Conservation (phyloP, 306 rosid species). For the Astragalus glycyphyllos region DNA sequence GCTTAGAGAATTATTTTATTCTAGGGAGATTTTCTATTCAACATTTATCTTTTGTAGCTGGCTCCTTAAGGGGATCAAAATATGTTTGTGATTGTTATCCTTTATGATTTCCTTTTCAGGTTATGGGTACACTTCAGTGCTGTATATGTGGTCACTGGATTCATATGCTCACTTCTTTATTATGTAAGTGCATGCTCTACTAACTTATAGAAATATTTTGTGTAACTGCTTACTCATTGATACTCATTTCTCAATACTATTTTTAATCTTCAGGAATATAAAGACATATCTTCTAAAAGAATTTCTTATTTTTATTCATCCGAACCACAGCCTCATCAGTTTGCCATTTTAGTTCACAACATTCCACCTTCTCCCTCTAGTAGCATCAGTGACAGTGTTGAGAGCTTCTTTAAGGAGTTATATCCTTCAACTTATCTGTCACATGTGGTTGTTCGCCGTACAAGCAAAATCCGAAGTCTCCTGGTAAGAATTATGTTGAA, state of each 20-base stretch:
- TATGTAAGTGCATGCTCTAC: conserved; percentile 60
- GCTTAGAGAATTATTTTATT: no score
- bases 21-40: conserved; percentile 10
- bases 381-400: conserved; percentile 68
- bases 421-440: conserved; percentile 84
- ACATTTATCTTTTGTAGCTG: conserved; percentile 10
- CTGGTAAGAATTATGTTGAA: conserved; percentile 56
- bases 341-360: conserved; percentile 80
- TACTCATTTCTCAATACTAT: conserved; percentile 40
- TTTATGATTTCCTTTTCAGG: conserved; percentile 53
- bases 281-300: conserved; percentile 72
- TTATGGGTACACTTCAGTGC: conserved; percentile 94
- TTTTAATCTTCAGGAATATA: conserved; percentile 72
- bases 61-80: conserved; percentile 9
- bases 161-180: conserved; percentile 75
- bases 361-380: conserved; percentile 62
- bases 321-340: conserved; percentile 89
- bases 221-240: not conserved
- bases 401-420: conserved; percentile 70
- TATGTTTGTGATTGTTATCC: not conserved
- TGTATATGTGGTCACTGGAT: conserved; percentile 79
- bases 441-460: conserved; percentile 69
- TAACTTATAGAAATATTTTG: conserved; percentile 30
- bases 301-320: conserved; percentile 77
- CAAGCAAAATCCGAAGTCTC: conserved; percentile 66